phyloP scores from a whole-genome alignment of 208 protist species.

The Perkinsela sp. region DNA sequence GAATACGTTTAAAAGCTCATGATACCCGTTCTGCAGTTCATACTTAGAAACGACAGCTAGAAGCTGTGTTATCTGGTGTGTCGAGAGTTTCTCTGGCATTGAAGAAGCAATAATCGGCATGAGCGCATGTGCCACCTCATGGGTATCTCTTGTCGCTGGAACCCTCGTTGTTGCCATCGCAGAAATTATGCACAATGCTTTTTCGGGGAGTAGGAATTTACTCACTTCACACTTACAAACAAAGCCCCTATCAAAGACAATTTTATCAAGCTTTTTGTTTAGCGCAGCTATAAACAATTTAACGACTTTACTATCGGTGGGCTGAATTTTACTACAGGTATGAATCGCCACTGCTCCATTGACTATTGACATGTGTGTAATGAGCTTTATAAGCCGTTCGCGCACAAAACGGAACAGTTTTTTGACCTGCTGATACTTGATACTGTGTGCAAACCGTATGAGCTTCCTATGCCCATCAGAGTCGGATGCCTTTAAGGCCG shows the following conservation, averaged over 20 bases:
- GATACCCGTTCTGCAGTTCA: neutral
- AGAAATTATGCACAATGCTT: neutral
- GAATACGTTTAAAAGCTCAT: neutral
- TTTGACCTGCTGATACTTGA: neutral
- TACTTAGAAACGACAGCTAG: neutral
- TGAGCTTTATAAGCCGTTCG: neutral
- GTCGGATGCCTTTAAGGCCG: neutral
- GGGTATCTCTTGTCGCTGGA: neutral
- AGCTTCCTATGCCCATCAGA: neutral
- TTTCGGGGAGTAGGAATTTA: neutral
- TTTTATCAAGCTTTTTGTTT: neutral
- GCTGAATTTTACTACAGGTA: neutral
- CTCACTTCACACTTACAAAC: neutral
- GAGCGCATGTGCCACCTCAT: neutral
- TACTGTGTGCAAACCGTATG: neutral
- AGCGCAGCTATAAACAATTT: neutral
- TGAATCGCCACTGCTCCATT: neutral
- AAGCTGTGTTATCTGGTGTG: neutral
- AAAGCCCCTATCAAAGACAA: neutral
- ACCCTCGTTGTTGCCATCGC: neutral
- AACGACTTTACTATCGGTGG: neutral
- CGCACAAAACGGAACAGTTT: neutral
- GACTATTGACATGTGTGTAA: neutral
- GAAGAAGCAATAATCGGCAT: neutral
- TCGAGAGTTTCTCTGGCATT: neutral